Base-by-base conservation (phyloP, 2,329 filamentous ascomycete species). In the Sarocladiaceae sp. region DNA sequence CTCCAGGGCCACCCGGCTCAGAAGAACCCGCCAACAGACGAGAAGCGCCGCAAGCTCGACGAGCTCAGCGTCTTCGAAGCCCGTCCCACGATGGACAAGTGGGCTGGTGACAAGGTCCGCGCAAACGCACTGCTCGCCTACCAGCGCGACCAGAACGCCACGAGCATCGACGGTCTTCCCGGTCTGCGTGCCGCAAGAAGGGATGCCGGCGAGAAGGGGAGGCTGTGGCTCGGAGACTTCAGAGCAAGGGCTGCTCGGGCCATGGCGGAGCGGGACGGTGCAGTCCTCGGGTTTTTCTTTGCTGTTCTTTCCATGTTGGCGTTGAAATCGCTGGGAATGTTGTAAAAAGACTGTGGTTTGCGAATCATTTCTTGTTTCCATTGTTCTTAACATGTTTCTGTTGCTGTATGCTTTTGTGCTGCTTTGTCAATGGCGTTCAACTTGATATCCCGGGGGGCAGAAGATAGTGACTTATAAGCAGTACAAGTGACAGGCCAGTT, bases 151-250 rank as follows among this genome's bases (percentile, higher is more conserved):
- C 74, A 70, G 52, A 85, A 85, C 53, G 53, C 64, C 2, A 51
- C 55, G 37, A 80, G 75, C 56, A 64, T 83, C 34, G 80, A 83
- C 50, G 77, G 76, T 2, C 60, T 82, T 16, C 74, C 78, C 0
- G 79, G 78, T 0, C 55, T 84, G 51, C 68, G 64, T 45, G 64
- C 65, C 4, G 79, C 78, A 18, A 66, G 78, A 49, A 64, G 68
- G 34, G 68, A 67, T 21, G 60, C 58, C 2, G 74, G 74, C 2
- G 66, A 80, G 59, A 41, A 41, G 23, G 37, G 37, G 10, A 61
- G 57, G 47, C 46, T 78, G 32, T 67, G 66, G 55, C 21, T 71
- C 13, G 66, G 66, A 15, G 67, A 76, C 41, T 49, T 51, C 26
- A 55, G 51, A 32, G 56, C 60, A 10, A 52, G 55, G 46, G 32